phyloP scores from a whole-genome alignment of 768 basidiomycete genomes.

The Peribolospora baueri region DNA sequence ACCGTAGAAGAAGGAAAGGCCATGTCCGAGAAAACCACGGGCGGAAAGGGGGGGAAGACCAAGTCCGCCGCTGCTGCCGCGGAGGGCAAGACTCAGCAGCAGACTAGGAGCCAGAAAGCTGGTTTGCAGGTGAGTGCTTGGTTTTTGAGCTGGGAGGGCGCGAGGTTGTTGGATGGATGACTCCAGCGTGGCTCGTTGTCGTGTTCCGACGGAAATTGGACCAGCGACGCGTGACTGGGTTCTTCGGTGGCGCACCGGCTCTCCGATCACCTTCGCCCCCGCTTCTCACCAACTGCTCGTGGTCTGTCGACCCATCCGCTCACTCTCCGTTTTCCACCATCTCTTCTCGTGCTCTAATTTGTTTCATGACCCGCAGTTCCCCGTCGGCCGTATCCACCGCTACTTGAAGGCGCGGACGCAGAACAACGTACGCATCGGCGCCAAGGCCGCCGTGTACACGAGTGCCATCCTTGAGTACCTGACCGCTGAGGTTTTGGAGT shows the following conservation, averaged over 20 bases:
- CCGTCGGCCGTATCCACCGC: constrained; percentile 91
- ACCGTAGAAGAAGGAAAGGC: no score
- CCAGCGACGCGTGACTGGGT: background rate
- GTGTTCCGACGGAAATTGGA: background rate
- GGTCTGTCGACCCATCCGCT: background rate
- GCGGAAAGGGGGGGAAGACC: constrained; percentile 20
- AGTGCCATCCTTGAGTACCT: constrained; percentile 87
- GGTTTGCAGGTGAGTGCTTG: constrained; percentile 46
- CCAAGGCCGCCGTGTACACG: constrained; percentile 95
- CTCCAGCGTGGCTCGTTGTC: background rate
- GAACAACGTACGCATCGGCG: constrained; percentile 82
- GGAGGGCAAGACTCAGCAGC: constrained; percentile 19
- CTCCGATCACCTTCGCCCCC: background rate
- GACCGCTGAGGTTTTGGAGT: constrained; percentile 83
- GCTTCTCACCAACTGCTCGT: background rate
- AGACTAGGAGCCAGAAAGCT: constrained; percentile 45
- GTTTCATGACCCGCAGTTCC: constrained; percentile 35
- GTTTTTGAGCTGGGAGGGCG: background rate
- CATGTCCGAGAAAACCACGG: background rate
- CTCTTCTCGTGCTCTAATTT: background rate
- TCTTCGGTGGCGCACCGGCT: background rate
- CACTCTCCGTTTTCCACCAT: background rate
- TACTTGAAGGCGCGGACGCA: constrained; percentile 78
- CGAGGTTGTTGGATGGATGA: background rate
- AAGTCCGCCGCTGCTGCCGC: constrained; percentile 20